Base-by-base conservation (phyloP, 208 protist genomes). In the Balamuthia mandrillaris region DNA sequence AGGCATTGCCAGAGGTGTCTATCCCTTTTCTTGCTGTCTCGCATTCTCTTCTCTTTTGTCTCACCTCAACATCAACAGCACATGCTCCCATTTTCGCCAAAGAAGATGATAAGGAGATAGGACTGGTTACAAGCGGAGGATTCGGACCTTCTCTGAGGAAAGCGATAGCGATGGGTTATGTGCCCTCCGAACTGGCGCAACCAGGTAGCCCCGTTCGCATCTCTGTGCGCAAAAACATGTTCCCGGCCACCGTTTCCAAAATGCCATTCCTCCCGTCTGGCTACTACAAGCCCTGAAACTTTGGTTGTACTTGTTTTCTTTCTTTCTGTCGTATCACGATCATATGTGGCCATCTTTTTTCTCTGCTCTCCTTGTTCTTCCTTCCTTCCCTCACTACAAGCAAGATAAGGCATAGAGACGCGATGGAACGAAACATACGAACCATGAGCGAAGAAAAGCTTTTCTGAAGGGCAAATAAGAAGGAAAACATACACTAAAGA, bases 201-300 rank as follows among this genome's bases (percentile, higher is more conserved):
- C 87, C 91, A 24, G 86, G 87, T 18, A 88, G 79, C 6, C 12
- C n/a, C 9, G 37, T 92, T 3, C 35, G 33, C 10, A 33, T 90
- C 16, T 86, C 95, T n/a, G 93, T 98, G n/a, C 94, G 96, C 24
- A 93, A 92, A 77, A 94, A 94, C 77, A 88, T 86, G 49, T 87
- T 95, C 54, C 60, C 63, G 3, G 96, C 93, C 2, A 92, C 88
- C 52, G 90, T 99, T 33, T 86, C 90, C 5, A 92, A 93, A 68
- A 96, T 97, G 85, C 96, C 97, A 27, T 99, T 98, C 86, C 95
- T 98, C 60, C 77, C 79, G 10, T 58, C 60, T 37, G 79, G 84
- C 70, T 97, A 95, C 90, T 86, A 86, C 82, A 85, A 85, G 42
- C 75, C 75, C 56, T 68, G n/a, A n/a, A n/a, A n/a, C n/a, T n/a